Conservation (phyloP, 345 rosid species). For the Fremontodendron californicum region DNA sequence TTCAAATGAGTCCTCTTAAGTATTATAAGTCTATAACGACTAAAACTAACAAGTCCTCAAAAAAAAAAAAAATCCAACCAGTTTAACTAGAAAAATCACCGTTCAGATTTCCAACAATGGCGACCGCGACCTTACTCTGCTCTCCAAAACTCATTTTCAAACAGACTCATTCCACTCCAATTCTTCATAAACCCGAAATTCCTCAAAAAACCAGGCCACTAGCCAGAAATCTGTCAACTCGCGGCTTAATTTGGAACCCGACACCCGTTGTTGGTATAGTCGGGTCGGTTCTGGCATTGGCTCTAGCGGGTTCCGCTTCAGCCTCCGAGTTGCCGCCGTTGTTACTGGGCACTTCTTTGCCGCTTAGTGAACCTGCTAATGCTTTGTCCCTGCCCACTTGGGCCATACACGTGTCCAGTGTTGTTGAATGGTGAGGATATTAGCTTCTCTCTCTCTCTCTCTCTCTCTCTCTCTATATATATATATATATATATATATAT, state of each 20-base stretch:
- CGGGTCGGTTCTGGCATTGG: constrained; percentile 57
- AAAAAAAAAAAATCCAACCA: not conserved
- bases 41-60: not conserved
- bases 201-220: too few relatives aligned
- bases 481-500: too few relatives aligned
- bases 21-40: too few relatives aligned
- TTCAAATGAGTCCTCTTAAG: not conserved
- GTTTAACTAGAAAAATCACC: too few relatives aligned
- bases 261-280: constrained; percentile 34
- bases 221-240: not conserved
- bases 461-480: too few relatives aligned
- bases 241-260: constrained; percentile 18
- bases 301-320: constrained; percentile 43
- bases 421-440: constrained; percentile 59
- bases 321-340: constrained; percentile 43
- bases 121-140: constrained; percentile 33
- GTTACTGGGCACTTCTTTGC: constrained; percentile 36
- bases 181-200: not conserved
- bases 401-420: constrained; percentile 91
- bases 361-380: constrained; percentile 72
- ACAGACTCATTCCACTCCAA: constrained; percentile 13
- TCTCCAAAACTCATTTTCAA: constrained; percentile 21
- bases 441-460: not conserved
- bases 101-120: constrained; percentile 33
- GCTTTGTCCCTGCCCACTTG: constrained; percentile 92